Percentiles rank a stretch among this genome's conserved stretches.
phyloP scores from a whole-genome alignment of 225 moss, liverwort and hornwort genomes.

The Takakia lepidozioides region DNA sequence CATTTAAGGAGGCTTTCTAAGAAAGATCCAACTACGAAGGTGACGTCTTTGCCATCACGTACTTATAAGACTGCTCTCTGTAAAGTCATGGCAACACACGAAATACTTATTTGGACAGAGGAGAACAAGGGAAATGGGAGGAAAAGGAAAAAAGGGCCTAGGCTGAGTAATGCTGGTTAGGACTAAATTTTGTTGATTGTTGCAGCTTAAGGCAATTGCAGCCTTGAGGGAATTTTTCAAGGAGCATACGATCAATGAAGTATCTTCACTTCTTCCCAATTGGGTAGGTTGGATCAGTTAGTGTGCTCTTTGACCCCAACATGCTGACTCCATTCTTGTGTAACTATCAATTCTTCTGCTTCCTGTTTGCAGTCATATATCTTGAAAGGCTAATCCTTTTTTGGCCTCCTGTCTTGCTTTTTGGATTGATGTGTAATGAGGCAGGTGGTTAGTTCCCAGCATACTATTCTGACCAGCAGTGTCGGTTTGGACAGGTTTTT shows the following conservation, averaged over 20 bases:
- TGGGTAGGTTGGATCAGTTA: constrained; percentile 57
- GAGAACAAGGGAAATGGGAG: too few species aligned
- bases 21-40: constrained; percentile 95
- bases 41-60: constrained; percentile 4
- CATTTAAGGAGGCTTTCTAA: constrained; percentile 82
- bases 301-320: constrained; percentile 1
- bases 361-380: neutral
- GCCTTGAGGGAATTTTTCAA: constrained; percentile 69
- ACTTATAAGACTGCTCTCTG: too few species aligned
- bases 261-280: constrained; percentile 50
- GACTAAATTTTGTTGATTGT: constrained; percentile 2
- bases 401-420: too few species aligned
- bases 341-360: neutral
- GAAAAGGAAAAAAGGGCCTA: too few species aligned
- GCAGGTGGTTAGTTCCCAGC: too few species aligned
- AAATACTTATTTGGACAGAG: too few species aligned
- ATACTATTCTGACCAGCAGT: too few species aligned
- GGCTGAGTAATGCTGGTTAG: too few species aligned
- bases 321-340: constrained; percentile 1
- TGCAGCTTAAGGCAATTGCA: constrained; percentile 90
- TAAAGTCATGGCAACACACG: too few species aligned
- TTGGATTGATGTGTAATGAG: too few species aligned
- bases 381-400: neutral
- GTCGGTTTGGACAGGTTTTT: constrained; percentile 49
- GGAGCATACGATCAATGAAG: constrained; percentile 63